phyloP scores from a whole-genome alignment of 1,284 basidiomycete genomes.

The Clitocybe nebularis region DNA sequence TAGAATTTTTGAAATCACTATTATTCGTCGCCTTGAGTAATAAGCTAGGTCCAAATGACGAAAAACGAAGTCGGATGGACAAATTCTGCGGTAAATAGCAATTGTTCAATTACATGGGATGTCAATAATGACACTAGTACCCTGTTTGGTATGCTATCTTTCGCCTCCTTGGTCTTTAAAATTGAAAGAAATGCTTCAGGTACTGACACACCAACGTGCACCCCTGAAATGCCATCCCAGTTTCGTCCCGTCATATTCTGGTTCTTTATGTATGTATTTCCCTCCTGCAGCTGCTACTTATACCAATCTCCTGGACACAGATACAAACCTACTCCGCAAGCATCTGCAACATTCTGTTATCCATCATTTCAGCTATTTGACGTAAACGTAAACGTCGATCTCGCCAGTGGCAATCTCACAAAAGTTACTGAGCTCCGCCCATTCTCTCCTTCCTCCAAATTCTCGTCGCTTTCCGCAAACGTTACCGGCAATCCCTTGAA shows the following conservation, averaged over 20 bases:
- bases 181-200: conserved; percentile 18
- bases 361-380: conserved; percentile 39
- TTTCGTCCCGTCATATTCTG: conserved; percentile 52
- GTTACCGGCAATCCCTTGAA: conserved; percentile 39
- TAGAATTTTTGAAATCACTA: conserved; percentile 12
- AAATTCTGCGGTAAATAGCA: conserved; percentile 34
- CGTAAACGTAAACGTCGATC: conserved; percentile 34
- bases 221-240: conserved; percentile 22
- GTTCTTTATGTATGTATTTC: conserved; percentile 42
- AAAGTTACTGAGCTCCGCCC: conserved; percentile 33
- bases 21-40: background rate
- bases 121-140: conserved; percentile 35
- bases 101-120: conserved; percentile 36
- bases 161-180: too few relatives aligned
- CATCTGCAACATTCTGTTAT: conserved; percentile 43
- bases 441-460: conserved; percentile 33
- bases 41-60: conserved; percentile 27
- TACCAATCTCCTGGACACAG: conserved; percentile 10
- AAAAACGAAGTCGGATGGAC: conserved; percentile 35
- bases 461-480: conserved; percentile 37
- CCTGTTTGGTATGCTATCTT: conserved; percentile 35
- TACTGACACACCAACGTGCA: conserved; percentile 26
- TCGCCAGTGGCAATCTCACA: conserved; percentile 38
- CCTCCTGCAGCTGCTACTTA: background rate
- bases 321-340: conserved; percentile 28